A percentile compares a stretch with the other conserved stretches of the same genome.
Conservation (phyloP, 169 alveolate species). For the Plasmodium gonderi region DNA sequence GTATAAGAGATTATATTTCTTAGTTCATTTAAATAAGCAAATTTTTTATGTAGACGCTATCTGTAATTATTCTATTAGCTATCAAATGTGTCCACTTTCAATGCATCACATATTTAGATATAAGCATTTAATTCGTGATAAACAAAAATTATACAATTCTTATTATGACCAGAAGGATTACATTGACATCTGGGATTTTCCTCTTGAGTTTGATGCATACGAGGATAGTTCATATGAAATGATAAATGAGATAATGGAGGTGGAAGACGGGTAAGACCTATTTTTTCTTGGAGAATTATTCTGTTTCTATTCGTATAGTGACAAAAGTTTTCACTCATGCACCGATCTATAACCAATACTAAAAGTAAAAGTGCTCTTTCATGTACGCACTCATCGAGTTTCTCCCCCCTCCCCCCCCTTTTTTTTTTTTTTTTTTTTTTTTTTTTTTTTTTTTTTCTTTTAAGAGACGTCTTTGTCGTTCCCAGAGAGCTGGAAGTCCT, state of each 20-base stretch:
- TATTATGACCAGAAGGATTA: slow-evolving; percentile 58
- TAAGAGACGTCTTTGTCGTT: slow-evolving; percentile 58
- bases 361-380: too few species aligned
- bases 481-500: slow-evolving; percentile 52
- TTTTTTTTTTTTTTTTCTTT: neutral
- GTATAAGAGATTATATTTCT: slow-evolving; percentile 54
- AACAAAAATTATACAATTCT: slow-evolving; percentile 27
- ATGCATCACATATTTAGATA: slow-evolving; percentile 68
- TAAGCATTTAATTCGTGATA: slow-evolving; percentile 51
- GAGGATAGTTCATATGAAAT: slow-evolving; percentile 35
- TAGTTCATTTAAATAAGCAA: slow-evolving; percentile 66
- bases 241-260: slow-evolving; percentile 37
- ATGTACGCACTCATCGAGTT: neutral
- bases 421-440: too few species aligned
- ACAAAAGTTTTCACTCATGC: too few species aligned
- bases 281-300: too few species aligned
- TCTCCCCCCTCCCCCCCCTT: too few species aligned
- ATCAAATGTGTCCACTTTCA: slow-evolving; percentile 68
- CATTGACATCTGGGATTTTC: slow-evolving; percentile 71
- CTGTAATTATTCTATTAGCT: slow-evolving; percentile 60
- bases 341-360: neutral
- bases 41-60: slow-evolving; percentile 57
- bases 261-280: slow-evolving; percentile 29
- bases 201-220: slow-evolving; percentile 52
- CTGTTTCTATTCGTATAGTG: too few species aligned